Base-by-base conservation (phyloP, 352 stramenopile genomes). In the Poterioochromonas sp. region DNA sequence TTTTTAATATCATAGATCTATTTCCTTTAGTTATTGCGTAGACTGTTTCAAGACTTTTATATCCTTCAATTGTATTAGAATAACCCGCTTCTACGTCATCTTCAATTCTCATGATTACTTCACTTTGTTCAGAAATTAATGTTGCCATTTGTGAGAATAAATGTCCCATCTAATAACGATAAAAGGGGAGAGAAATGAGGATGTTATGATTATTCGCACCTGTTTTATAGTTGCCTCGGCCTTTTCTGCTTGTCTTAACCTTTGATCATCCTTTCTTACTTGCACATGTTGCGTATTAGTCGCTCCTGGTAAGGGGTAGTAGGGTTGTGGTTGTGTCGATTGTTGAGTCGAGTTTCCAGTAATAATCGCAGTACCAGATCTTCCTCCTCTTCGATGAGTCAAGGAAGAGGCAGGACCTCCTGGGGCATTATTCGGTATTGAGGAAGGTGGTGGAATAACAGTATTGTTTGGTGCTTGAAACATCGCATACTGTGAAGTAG, bases 1-100 rank as follows among this genome's bases (percentile, higher is more conserved):
- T 68, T 37, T 80, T 80, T 2, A 80, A 26, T 39, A 80, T 80
- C 60, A 80, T 64, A 32, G 18, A 18, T 22, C 76, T 15, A 37
- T 80, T 80, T 11, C 76, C 76, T 37, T 73, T 70, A 8, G 76
- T 77, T 26, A 80, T 80, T 64, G 65, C 53, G 41, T 78, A 63
- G 37, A 71, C 22, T 8, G 69, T 37, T 29, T 53, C 15, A 26
- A 80, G 73, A 64, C 76, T 77, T 22, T 37, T 32, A 37, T 80
- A 22, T 2, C 39, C 76, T 18, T 80, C 76, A 12, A 29, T 32
- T 22, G 76, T 77, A 20, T 80, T 40, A 22, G 26, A 18, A 15
- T 76, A 37, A 18, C 65, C 76, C 20, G 8, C 47, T 22, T 80
- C 76, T 37, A 80, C 76, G 43, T 80, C 76, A 39, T 80, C 76